Conservation (phyloP, 257 asterid species). For the Perilla frutescens region DNA sequence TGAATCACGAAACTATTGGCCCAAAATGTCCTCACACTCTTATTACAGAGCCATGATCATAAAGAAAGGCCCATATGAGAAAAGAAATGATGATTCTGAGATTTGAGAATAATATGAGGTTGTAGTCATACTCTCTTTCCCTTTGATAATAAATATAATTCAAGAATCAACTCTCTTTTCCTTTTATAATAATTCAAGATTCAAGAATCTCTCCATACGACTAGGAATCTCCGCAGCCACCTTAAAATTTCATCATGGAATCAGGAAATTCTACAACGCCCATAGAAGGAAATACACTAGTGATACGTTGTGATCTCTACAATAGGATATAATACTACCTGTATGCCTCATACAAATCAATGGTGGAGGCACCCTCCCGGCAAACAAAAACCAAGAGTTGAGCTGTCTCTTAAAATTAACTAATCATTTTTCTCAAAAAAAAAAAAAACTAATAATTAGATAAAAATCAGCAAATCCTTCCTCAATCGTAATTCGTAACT, state of each 20-base stretch:
- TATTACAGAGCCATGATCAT: neutral
- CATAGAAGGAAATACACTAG: too few relatives aligned
- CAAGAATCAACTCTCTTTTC: neutral
- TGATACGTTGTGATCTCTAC: too few relatives aligned
- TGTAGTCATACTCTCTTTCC: neutral
- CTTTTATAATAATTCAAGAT: neutral
- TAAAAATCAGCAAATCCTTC: neutral
- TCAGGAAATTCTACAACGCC: too few relatives aligned
- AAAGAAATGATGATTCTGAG: neutral
- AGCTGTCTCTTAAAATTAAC: neutral
- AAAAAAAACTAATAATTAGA: neutral
- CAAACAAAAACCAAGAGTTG: too few relatives aligned
- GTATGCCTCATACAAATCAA: too few relatives aligned
- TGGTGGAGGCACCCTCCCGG: too few relatives aligned
- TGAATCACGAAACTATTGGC: too few relatives aligned
- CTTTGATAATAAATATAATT: neutral
- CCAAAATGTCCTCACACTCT: neutral
- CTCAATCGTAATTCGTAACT: too few relatives aligned
- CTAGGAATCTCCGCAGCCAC: conserved; percentile 3
- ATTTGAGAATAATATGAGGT: neutral
- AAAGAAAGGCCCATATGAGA: neutral
- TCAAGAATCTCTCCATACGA: neutral
- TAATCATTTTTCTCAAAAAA: neutral
- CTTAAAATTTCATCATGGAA: neutral
- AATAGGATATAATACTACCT: too few relatives aligned